Conservation (phyloP, 2,329 filamentous ascomycete genomes). For the Ophiostoma quercus region DNA sequence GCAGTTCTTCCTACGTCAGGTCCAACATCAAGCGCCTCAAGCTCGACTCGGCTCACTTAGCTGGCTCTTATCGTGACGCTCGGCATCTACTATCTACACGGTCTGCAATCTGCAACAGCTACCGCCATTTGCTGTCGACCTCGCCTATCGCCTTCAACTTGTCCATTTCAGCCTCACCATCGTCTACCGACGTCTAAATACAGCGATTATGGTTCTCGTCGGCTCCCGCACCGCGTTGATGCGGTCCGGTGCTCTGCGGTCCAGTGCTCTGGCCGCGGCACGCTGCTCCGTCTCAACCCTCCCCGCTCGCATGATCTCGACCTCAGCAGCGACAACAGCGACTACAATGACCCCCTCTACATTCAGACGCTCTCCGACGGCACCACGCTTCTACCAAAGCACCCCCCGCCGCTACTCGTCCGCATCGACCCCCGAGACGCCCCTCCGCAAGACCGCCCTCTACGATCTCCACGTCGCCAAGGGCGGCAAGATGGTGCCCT, state of each 20-base stretch:
- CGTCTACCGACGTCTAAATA: not conserved
- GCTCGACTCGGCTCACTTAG: not conserved
- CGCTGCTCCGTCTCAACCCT: not conserved
- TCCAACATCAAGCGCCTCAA: too few species aligned
- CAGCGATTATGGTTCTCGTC: not conserved
- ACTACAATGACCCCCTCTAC: not conserved
- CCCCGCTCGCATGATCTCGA: not conserved
- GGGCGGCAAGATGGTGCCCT: constrained; percentile 93
- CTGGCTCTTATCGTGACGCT: constrained; percentile 5
- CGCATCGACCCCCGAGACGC: not conserved
- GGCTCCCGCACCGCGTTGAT: not conserved
- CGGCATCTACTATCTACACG: not conserved
- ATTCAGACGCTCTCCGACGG: not conserved
- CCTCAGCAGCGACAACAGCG: not conserved
- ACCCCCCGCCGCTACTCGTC: not conserved
- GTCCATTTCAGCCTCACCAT: not conserved
- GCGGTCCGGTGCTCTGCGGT: constrained; percentile 1
- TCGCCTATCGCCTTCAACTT: not conserved
- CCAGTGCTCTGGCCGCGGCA: not conserved
- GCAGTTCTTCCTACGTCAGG: too few species aligned
- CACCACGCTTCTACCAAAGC: too few species aligned
- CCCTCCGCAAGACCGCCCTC: constrained; percentile 35
- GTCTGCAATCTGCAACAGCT: not conserved
- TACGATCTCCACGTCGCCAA: constrained; percentile 50
- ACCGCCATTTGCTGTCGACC: not conserved